A percentile compares a stretch with the other conserved stretches of the same genome.
These are phyloP conservation scores for Skeletonema grethae DNA, from an alignment of 108 stramenopile genomes.

Conservation along the genomic window DNA sequence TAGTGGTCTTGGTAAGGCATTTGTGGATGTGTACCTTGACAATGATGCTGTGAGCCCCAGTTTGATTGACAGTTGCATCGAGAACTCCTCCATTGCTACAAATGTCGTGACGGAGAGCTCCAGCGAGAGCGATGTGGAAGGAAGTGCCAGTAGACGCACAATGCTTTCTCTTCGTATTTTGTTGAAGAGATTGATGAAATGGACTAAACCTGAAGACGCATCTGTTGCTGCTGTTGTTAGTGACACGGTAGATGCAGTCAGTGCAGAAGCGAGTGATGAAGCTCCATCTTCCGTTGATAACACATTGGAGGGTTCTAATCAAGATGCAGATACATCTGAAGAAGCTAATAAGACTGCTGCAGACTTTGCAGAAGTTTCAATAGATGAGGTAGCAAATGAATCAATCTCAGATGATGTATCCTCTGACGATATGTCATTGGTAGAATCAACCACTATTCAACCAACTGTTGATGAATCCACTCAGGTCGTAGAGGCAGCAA, in stretches of 20 bases:
- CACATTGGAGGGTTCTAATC: not conserved
- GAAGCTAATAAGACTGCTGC: not conserved
- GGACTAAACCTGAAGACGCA: not conserved
- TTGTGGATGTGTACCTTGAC: constrained; percentile 16
- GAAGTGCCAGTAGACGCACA: constrained; percentile 5
- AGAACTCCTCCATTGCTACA: not conserved
- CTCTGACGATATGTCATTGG: not conserved
- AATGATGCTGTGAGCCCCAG: constrained; percentile 6
- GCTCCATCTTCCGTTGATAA: not conserved
- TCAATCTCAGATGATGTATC: not conserved
- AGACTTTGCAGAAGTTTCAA: not conserved
- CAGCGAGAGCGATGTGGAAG: not conserved
- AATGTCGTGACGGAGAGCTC: not conserved
- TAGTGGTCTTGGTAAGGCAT: constrained; percentile 4
- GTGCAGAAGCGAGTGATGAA: not conserved
- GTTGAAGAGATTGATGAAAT: constrained; percentile 19
- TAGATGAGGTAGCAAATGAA: not conserved
- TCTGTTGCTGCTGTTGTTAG: not conserved
- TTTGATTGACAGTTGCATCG: constrained; percentile 11
- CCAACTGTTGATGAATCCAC: not conserved
- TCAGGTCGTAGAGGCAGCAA: not conserved
- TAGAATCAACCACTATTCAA: not conserved
- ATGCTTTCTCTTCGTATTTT: constrained; percentile 34
- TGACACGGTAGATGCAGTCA: not conserved
- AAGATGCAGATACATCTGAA: not conserved